Percentiles rank a stretch among this genome's conserved stretches.
These are phyloP conservation scores for Osmanthus fragrans DNA, from an alignment of 257 asterid genomes.

Conservation along the genomic window DNA sequence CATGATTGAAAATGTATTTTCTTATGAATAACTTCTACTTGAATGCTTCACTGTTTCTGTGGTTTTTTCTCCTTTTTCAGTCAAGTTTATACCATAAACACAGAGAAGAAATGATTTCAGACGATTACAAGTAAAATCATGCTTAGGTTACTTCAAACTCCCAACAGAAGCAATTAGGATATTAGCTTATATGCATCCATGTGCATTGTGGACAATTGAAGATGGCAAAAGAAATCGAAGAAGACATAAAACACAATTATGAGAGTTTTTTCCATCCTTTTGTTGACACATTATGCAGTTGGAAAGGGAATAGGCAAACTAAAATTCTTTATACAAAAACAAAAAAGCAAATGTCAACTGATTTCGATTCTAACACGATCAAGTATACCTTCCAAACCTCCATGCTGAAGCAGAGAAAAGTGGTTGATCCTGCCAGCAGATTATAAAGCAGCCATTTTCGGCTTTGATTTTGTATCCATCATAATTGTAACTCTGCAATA, in stretches of 20 bases:
- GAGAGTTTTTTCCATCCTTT: not conserved
- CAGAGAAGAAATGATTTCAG: not conserved
- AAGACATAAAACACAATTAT: not conserved
- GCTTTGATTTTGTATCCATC: conserved; percentile 58
- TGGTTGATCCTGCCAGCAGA: conserved; percentile 76
- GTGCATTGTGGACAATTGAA: not conserved
- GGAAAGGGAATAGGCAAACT: not conserved
- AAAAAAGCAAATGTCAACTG: not conserved
- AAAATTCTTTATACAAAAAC: not conserved
- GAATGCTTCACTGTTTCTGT: not conserved
- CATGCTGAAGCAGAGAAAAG: conserved; percentile 72
- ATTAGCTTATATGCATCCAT: not conserved
- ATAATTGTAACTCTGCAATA: conserved; percentile 54
- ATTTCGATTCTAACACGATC: not conserved
- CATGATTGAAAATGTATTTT: conserved; percentile 28
- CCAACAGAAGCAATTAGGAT: not conserved
- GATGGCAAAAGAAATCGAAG: not conserved
- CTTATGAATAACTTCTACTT: not conserved
- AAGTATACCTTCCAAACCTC: conserved; percentile 48
- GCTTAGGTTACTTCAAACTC: not conserved
- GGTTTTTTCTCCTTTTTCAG: not conserved
- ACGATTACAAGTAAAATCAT: not conserved
- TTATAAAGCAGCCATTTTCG: conserved; percentile 57
- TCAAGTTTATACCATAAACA: not conserved
- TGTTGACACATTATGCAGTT: not conserved